Base-by-base conservation (phyloP, 495 filamentous ascomycete genomes). In the Xylaria flabelliformis region DNA sequence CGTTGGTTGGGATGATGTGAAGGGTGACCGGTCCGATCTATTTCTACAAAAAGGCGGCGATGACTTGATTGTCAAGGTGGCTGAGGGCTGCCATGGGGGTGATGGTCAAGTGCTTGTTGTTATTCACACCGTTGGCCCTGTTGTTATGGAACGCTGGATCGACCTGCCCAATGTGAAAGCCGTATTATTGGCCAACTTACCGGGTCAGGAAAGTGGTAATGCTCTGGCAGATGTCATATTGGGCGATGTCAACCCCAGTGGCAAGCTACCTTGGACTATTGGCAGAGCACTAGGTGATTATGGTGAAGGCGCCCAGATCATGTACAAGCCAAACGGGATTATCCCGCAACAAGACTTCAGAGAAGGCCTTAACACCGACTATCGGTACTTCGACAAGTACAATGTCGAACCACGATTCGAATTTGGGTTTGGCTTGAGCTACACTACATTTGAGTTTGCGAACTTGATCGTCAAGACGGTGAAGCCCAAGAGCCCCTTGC, bases 111-210 rank as follows among this genome's bases (percentile, higher is more conserved):
- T 93, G 12, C 84, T 98, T 17, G 94, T 98, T 1, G 88, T 98
- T 29, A 84, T 98, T n/a, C 96, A 99, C 79, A 86, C 96, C 3
- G 92, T 98, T 29, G 96, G 96, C 0, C 94, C 96, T 0, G 93
- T 97, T 6, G 80, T 94, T 13, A 77, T 98, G 71, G 96, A 98
- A 74, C 82, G 87, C 32, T 99, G 93, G 92, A 91, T 96, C 73
- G 90, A 97, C 62, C 79, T 91, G 0, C 91, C 93, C 3, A 88
- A 87, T 51, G 86, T 99, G 58, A 93, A 95, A 72, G 94, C 91
- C 0, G 90, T 98, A 1, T 74, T 99, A 10, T 87, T 97, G 65
- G 96, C 93, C 21, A 92, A 97, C 75, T 87, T 99, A 0, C 96
- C 96, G 0, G 94, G 95, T 6, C 89, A 98, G 80, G 95, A 97